A percentile compares a stretch with the other conserved stretches of the same genome.
Evolutionary conservation across 805 yeast species (phyloP).

Genomic region (Myxozyma geophila): DNA sequence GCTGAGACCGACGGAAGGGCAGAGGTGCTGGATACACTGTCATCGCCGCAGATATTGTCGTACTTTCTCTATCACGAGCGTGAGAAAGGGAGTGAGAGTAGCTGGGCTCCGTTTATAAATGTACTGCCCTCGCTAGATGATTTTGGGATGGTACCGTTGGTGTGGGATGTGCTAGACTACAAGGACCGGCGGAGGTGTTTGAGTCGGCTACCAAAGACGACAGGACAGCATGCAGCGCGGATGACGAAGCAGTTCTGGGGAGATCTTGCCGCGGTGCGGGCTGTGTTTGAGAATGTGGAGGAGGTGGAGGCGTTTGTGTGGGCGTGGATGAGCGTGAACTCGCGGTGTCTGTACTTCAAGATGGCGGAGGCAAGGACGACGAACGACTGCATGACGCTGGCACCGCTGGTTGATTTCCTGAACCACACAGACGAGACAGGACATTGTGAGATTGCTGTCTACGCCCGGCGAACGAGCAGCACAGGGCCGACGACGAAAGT

Average conservation of each 20-base stretch:
- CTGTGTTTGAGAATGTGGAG: not conserved
- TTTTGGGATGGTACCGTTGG: slow-evolving; percentile 61
- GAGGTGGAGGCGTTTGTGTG: slow-evolving; percentile 74
- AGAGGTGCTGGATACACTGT: slow-evolving; percentile 12
- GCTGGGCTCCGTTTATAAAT: slow-evolving; percentile 70
- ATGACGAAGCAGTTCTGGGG: slow-evolving; percentile 43
- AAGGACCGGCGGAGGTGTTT: not conserved
- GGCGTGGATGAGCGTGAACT: slow-evolving; percentile 56
- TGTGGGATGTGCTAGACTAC: slow-evolving; percentile 52
- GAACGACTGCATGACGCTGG: slow-evolving; percentile 81
- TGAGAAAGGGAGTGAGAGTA: slow-evolving; percentile 47
- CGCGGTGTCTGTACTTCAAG: slow-evolving; percentile 85
- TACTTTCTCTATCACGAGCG: slow-evolving; percentile 31
- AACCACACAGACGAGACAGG: slow-evolving; percentile 57
- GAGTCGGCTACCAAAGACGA: slow-evolving; percentile 2
- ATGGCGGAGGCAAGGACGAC: slow-evolving; percentile 57
- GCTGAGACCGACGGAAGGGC: not conserved
- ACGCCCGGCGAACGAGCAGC: slow-evolving; percentile 1
- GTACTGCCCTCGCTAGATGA: slow-evolving; percentile 64
- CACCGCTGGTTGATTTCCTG: slow-evolving; percentile 86
- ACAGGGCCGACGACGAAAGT: slow-evolving; percentile 37
- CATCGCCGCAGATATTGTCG: slow-evolving; percentile 40
- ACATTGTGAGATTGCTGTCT: slow-evolving; percentile 27
- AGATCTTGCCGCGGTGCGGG: slow-evolving; percentile 52
- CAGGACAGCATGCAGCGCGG: slow-evolving; percentile 19